phyloP scores from a whole-genome alignment of 2,329 filamentous ascomycete genomes.

The Ophiocordyceps sinensis region DNA sequence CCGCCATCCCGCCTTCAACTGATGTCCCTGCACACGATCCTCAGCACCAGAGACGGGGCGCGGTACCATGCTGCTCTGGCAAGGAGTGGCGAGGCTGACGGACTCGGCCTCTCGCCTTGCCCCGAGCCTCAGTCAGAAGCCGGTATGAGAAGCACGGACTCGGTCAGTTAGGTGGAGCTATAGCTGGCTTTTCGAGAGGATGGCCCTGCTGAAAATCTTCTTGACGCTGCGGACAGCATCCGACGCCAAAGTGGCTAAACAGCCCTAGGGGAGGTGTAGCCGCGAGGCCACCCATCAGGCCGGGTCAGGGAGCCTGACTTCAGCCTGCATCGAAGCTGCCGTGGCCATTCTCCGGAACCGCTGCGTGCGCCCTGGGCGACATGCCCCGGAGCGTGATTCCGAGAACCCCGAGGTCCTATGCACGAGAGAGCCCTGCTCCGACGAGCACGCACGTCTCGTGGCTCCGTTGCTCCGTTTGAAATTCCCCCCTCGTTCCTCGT shows the following conservation, averaged over 20 bases:
- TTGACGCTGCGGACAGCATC: slow-evolving; percentile 11
- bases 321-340: too few species aligned
- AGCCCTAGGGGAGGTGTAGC: too few species aligned
- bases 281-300: too few species aligned
- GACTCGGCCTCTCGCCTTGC: slow-evolving; percentile 19
- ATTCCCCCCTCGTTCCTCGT: background rate
- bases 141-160: slow-evolving; percentile 23
- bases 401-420: too few species aligned
- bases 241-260: background rate
- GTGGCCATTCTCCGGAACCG: too few species aligned
- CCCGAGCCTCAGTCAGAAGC: slow-evolving; percentile 18
- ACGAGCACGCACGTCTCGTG: too few species aligned
- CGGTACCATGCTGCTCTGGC: slow-evolving; percentile 18
- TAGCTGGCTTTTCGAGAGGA: slow-evolving; percentile 14
- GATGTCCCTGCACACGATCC: slow-evolving; percentile 23
- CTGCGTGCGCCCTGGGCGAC: too few species aligned
- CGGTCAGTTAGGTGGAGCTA: slow-evolving; percentile 12
- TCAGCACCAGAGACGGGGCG: slow-evolving; percentile 20
- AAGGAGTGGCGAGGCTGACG: slow-evolving; percentile 19
- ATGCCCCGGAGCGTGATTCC: too few species aligned
- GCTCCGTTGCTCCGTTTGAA: background rate
- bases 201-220: slow-evolving; percentile 7
- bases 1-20: slow-evolving; percentile 13
- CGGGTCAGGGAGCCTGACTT: too few species aligned
- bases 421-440: too few species aligned